Conservation (phyloP, 495 filamentous ascomycete species). For the Penicillium argentinense region DNA sequence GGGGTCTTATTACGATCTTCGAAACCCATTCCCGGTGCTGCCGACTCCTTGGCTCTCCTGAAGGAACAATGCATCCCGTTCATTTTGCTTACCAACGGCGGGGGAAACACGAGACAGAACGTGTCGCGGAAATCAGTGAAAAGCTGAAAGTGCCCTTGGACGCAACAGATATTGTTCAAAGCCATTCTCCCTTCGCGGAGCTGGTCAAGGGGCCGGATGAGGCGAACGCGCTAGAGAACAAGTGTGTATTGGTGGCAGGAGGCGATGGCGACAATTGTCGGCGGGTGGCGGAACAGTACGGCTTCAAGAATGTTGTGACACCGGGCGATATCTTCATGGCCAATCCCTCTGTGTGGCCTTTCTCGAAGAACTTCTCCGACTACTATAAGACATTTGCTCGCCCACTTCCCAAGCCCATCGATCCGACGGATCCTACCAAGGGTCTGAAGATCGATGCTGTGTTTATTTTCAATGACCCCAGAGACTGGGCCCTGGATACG, state of each 20-base stretch:
- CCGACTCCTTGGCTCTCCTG: conserved; percentile 70
- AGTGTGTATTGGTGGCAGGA: conserved; percentile 78
- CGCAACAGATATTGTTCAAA: conserved; percentile 71
- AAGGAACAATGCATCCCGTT: conserved; percentile 72
- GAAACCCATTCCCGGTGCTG: conserved; percentile 76
- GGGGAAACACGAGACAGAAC: conserved; percentile 74
- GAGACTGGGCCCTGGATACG: conserved; percentile 90
- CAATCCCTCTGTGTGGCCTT: conserved; percentile 77
- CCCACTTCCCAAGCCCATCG: conserved; percentile 51
- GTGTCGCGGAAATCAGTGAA: conserved; percentile 67
- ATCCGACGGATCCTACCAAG: conserved; percentile 37
- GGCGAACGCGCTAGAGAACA: conserved; percentile 54
- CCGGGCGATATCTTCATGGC: conserved; percentile 79
- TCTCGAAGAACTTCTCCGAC: conserved; percentile 58
- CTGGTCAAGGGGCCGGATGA: conserved; percentile 44
- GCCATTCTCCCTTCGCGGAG: conserved; percentile 76
- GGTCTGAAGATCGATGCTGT: conserved; percentile 78
- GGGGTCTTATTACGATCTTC: conserved; percentile 90
- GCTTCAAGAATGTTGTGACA: conserved; percentile 81
- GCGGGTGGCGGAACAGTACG: conserved; percentile 74
- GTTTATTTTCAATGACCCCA: conserved; percentile 86
- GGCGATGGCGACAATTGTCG: conserved; percentile 77
- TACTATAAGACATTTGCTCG: conserved; percentile 62
- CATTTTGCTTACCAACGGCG: conserved; percentile 87
- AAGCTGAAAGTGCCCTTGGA: conserved; percentile 61